A percentile compares a stretch with the other conserved stretches of the same genome.
These are phyloP conservation scores for Coemansia sp. DNA, from an alignment of 371 early-diverging fungal species.

Conservation along the genomic window DNA sequence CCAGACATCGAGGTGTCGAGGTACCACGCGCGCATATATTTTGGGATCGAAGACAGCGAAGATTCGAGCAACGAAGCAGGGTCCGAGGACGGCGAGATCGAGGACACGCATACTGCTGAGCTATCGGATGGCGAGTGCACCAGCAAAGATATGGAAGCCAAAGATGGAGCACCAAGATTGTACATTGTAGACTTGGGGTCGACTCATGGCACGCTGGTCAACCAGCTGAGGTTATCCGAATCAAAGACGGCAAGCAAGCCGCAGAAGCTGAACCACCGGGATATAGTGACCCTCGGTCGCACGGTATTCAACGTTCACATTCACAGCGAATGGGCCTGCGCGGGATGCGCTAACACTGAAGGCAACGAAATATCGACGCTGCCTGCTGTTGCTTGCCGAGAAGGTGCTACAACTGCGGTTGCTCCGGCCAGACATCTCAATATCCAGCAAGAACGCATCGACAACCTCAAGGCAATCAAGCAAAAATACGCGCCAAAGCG, in stretches of 20 bases:
- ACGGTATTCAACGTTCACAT: slow-evolving; percentile 56
- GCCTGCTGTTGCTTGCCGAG: too few relatives aligned
- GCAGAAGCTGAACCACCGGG: slow-evolving; percentile 49
- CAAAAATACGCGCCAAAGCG: slow-evolving; percentile 6
- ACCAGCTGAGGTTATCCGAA: slow-evolving; percentile 54
- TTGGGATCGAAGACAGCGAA: slow-evolving; percentile 4
- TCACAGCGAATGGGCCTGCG: slow-evolving; percentile 56
- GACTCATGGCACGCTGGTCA: slow-evolving; percentile 60
- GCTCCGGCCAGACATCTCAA: background rate
- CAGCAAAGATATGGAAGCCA: background rate
- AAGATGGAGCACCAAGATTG: slow-evolving; percentile 5
- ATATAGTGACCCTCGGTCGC: slow-evolving; percentile 51
- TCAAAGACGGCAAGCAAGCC: slow-evolving; percentile 56
- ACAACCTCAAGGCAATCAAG: slow-evolving; percentile 26
- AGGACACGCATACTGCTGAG: slow-evolving; percentile 4
- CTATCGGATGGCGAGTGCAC: slow-evolving; percentile 31
- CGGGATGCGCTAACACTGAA: slow-evolving; percentile 51
- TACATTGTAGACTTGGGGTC: slow-evolving; percentile 58
- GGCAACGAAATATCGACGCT: slow-evolving; percentile 46
- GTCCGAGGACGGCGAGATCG: slow-evolving; percentile 45
- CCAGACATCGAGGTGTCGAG: slow-evolving; percentile 54
- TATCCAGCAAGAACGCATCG: slow-evolving; percentile 15
- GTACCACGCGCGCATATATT: slow-evolving; percentile 53
- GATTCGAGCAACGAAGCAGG: slow-evolving; percentile 32
- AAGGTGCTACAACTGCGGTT: background rate